Evolutionary conservation across 805 yeast genomes (phyloP), one percentile per base, ranked within the genome.

Genomic region (Candida manassasensis): DNA sequence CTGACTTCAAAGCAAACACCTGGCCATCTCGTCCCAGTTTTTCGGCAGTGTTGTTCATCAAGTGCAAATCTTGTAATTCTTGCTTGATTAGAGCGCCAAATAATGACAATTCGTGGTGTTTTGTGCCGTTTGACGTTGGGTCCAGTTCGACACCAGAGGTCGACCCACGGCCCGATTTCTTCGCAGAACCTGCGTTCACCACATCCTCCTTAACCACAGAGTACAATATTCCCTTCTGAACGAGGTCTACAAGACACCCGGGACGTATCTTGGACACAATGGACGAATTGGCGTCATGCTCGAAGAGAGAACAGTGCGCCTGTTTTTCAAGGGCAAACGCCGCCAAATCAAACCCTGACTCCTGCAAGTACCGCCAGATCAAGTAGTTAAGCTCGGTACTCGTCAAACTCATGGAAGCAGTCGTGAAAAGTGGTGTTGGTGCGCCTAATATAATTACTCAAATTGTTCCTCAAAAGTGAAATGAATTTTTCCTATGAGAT

Each of bases 331-430:
- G 60, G 0, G 96, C 94, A 49, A 73, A 77, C 0, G 95, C 88
- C 2, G 93, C 69, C 14, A 85, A 69, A 34, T 84, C 89, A 26
- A 71, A 68, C 3, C 94, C 94, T 4, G 81, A 67, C 55, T 93
- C 97, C 52, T 87, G 95, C 25, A 88, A 69, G 52, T 90, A 93
- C 42, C 97, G 65, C 96, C 96, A 93, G 36, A 90, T 76, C 47
- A 93, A 71, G 54, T 90, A 90, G 65, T 90, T 93, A 36, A 90
- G 73, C 59, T 88, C 95, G 38, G 74, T 78, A 38, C 93, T 81
- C 4, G 93, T 75, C 32, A 90, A 63, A 17, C 95, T 82, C 96
- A 87, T 86, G 13, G 24, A 31, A 29, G 15, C 7, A 9, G 18
- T 26, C 4, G 35, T 24, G 17, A 4, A 19, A 14, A 11, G 13